phyloP scores from a whole-genome alignment of 2,329 filamentous ascomycete species.

The Trichoderma asperellum region DNA sequence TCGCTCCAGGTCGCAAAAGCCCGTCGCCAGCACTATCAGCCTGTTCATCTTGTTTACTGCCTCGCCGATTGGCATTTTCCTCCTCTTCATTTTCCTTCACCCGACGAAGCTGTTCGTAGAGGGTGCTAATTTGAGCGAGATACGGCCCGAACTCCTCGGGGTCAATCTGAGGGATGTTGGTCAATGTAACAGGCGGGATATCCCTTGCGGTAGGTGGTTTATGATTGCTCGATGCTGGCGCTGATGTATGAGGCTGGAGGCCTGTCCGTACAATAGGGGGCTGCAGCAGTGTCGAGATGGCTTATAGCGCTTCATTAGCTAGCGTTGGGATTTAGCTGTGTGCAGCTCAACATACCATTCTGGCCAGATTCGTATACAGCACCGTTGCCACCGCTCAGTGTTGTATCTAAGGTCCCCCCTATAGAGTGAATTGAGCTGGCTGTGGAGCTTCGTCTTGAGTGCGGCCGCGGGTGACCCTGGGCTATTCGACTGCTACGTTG shows the following conservation, averaged over 20 bases:
- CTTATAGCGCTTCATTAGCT: slow-evolving; percentile 51
- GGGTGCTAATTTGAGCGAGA: slow-evolving; percentile 77
- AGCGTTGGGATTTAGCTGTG: neutral
- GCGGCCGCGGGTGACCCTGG: slow-evolving; percentile 51
- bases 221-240: slow-evolving; percentile 70
- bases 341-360: slow-evolving; percentile 64
- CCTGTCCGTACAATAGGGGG: slow-evolving; percentile 89
- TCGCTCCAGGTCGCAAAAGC: slow-evolving; percentile 50
- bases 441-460: slow-evolving; percentile 73
- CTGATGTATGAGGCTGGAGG: slow-evolving; percentile 75
- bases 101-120: slow-evolving; percentile 88
- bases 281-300: slow-evolving; percentile 92
- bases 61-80: slow-evolving; percentile 45
- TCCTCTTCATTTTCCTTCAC: slow-evolving; percentile 79
- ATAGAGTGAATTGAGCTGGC: slow-evolving; percentile 88
- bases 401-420: slow-evolving; percentile 78
- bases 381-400: slow-evolving; percentile 58
- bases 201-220: slow-evolving; percentile 84
- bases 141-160: slow-evolving; percentile 81
- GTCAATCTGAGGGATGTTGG: slow-evolving; percentile 84
- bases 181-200: slow-evolving; percentile 89
- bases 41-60: slow-evolving; percentile 49
- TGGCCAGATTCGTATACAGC: slow-evolving; percentile 73
- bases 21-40: slow-evolving; percentile 48
- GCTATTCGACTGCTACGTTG: slow-evolving; percentile 47